A percentile compares a stretch with the other conserved stretches of the same genome.
phyloP scores from a whole-genome alignment of 306 rosid genomes.

The Aeschynomene evenia region DNA sequence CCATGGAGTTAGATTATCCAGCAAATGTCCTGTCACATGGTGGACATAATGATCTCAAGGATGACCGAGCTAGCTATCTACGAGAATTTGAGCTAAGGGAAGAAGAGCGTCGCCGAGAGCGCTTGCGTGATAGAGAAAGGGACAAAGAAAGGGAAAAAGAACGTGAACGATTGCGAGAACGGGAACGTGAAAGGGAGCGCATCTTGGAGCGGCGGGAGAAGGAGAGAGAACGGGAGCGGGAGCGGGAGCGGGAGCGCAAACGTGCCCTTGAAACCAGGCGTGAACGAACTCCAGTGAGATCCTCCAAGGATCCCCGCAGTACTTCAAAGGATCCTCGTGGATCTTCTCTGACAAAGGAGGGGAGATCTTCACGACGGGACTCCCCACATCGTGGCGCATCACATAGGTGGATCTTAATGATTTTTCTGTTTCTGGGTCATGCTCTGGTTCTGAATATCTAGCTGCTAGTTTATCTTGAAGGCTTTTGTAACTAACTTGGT shows the following conservation, averaged over 20 bases:
- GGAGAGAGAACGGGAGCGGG: constrained; percentile 88
- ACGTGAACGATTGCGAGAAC: constrained; percentile 62
- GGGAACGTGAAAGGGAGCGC: constrained; percentile 76
- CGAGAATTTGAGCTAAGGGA: constrained; percentile 92
- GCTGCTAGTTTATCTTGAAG: constrained; percentile 79
- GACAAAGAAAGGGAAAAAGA: constrained; percentile 87
- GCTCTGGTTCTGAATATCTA: constrained; percentile 69
- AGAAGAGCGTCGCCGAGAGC: constrained; percentile 94
- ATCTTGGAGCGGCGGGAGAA: constrained; percentile 80
- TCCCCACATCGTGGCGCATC: constrained; percentile 75
- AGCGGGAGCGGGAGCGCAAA: constrained; percentile 87
- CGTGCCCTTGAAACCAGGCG: constrained; percentile 54
- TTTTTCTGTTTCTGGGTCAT: constrained; percentile 66
- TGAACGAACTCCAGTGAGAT: constrained; percentile 50
- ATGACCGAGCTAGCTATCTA: constrained; percentile 85
- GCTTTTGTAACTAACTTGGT: constrained; percentile 79
- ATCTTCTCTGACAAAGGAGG: constrained; percentile 85
- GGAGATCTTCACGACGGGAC: constrained; percentile 65
- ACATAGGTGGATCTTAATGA: constrained; percentile 98
- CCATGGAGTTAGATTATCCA: constrained; percentile 73
- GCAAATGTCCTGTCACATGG: constrained; percentile 53
- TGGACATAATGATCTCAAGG: constrained; percentile 77
- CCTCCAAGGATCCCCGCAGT: constrained; percentile 72
- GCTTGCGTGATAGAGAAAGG: constrained; percentile 84
- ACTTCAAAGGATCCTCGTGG: constrained; percentile 74